Conservation (phyloP, 2,329 filamentous ascomycete genomes). For the Fusarium lyarnte region DNA sequence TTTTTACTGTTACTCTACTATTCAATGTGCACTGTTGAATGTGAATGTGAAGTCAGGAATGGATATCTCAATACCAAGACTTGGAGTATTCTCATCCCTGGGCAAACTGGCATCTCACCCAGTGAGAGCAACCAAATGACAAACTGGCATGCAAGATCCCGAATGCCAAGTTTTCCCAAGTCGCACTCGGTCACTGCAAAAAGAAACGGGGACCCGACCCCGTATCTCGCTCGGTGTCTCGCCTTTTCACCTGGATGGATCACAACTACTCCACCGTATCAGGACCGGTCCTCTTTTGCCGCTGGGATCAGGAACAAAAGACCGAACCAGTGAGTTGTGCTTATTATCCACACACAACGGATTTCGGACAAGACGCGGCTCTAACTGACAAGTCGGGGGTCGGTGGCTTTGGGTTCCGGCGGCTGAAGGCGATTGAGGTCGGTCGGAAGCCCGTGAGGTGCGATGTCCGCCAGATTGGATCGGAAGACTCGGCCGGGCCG, state of each 20-base stretch:
- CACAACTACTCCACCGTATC: slow-evolving; percentile 3
- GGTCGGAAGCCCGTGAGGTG: slow-evolving; percentile 1
- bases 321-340: not conserved
- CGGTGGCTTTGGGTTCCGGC: slow-evolving; percentile 15
- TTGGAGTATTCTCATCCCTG: not conserved
- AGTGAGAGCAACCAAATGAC: slow-evolving; percentile 29
- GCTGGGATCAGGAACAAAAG: slow-evolving; percentile 1
- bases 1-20: slow-evolving; percentile 5
- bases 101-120: slow-evolving; percentile 3
- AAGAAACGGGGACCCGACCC: not conserved
- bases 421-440: slow-evolving; percentile 8
- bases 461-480: slow-evolving; percentile 12
- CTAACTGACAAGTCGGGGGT: slow-evolving; percentile 10
- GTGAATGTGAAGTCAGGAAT: not conserved
- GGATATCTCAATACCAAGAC: not conserved
- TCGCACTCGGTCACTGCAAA: not conserved
- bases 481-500: slow-evolving; percentile 14
- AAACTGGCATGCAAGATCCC: slow-evolving; percentile 25
- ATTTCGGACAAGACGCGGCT: slow-evolving; percentile 1
- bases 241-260: slow-evolving; percentile 15
- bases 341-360: slow-evolving; percentile 6
- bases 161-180: slow-evolving; percentile 26
- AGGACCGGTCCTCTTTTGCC: slow-evolving; percentile 19
- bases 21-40: not conserved
- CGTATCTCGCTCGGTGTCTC: slow-evolving; percentile 25